Evolutionary conservation across 768 basidiomycete genomes (phyloP), one percentile per base, ranked within the genome.

Genomic region (Termitomyces sp.): DNA sequence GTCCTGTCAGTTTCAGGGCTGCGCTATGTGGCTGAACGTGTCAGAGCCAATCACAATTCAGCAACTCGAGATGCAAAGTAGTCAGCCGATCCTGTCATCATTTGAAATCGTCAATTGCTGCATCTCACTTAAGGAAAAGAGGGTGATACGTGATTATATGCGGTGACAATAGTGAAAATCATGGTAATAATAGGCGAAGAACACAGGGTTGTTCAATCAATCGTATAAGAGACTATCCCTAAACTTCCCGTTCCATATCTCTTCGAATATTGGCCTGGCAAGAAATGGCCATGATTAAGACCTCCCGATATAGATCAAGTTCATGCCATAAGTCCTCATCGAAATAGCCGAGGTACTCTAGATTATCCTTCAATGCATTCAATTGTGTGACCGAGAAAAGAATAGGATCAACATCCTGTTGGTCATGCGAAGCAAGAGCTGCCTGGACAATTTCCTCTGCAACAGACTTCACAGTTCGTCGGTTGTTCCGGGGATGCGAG

Each of bases 291-390:
- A 58, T 58, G 14, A 65, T 50, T 46, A 72, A 48, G 12, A 71
- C 63, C 17, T 64, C 60, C 8, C 61, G 61, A 49, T 54, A 68
- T 5, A 56, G 46, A 19, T 68, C 61, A 37, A 74, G 55, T 41
- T 74, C 70, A 30, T 61, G 56, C 74, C 74, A 74, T 1, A 76
- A 54, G 12, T 61, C 58, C 19, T 64, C 41, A 17, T 57, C 62
- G 50, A 65, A 73, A 52, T 69, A 70, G 4, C 74, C 73, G 35
- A 76, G 54, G 45, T 68, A 64, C 11, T 63, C 58, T 15, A 74
- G 58, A 47, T 76, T 74, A 43, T 71, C 70, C 21, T 64, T 61
- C 17, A 76, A 61, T 35, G 66, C 68, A 28, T 73, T 62, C 6
- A 74, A 62, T 24, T 49, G 45, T 46, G 60, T 56, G 9, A 58